phyloP scores from a whole-genome alignment of 2,329 filamentous ascomycete genomes.

The Claviceps sp. region DNA sequence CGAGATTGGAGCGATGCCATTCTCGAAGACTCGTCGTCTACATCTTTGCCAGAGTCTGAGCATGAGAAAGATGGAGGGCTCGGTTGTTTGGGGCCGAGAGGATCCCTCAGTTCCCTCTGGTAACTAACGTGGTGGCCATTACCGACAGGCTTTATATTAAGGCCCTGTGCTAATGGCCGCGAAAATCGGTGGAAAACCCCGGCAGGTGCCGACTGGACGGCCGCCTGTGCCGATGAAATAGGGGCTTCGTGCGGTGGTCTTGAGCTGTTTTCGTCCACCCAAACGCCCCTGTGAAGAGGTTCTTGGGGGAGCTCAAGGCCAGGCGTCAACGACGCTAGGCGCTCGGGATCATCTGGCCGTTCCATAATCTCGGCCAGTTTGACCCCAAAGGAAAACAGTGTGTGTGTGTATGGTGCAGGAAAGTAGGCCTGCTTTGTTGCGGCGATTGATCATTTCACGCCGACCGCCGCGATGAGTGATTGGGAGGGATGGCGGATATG shows the following conservation, averaged over 20 bases:
- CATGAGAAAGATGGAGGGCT: conserved; percentile 24
- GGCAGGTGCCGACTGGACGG: conserved; percentile 20
- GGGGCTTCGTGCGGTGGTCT: conserved; percentile 36
- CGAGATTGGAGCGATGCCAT: not conserved
- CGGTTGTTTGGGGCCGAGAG: conserved; percentile 20
- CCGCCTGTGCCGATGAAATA: conserved; percentile 23
- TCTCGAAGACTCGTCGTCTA: conserved; percentile 7
- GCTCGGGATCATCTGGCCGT: conserved; percentile 10
- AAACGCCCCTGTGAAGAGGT: conserved; percentile 11
- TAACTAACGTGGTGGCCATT: conserved; percentile 31
- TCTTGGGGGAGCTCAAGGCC: conserved; percentile 24
- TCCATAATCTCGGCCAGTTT: conserved; percentile 13
- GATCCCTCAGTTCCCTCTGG: conserved; percentile 17
- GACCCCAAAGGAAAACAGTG: not conserved
- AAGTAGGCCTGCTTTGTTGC: conserved; percentile 4
- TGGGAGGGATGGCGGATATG: no score
- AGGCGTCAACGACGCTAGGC: conserved; percentile 26
- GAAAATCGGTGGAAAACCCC: conserved; percentile 19
- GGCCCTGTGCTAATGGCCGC: conserved; percentile 19
- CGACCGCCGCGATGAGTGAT: no score
- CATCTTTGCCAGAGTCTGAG: conserved; percentile 10
- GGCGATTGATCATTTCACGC: no score
- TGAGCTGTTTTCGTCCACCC: conserved; percentile 19
- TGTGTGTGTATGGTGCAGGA: conserved; percentile 5
- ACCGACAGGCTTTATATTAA: conserved; percentile 29